A percentile compares a stretch with the other conserved stretches of the same genome.
Conservation (phyloP, 2,329 filamentous ascomycete species). For the Trichoderma sp. region DNA sequence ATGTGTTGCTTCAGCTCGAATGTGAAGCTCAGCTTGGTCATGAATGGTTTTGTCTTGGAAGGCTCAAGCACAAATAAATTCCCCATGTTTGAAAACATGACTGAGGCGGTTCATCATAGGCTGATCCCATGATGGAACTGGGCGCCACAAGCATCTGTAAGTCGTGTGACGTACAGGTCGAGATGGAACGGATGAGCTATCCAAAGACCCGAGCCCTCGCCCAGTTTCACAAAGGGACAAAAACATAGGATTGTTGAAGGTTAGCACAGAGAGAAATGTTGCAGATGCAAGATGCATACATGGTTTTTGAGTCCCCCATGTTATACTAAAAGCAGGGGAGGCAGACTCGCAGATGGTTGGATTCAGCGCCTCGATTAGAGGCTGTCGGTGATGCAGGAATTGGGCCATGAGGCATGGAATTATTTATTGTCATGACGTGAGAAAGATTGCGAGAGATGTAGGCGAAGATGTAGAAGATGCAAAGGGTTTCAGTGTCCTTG, state of each 20-base stretch:
- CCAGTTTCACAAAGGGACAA: neutral
- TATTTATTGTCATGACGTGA: neutral
- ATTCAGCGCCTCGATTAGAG: neutral
- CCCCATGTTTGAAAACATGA: neutral
- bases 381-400: neutral
- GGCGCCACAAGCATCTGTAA: neutral
- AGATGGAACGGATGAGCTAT: neutral
- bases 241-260: neutral
- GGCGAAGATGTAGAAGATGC: neutral
- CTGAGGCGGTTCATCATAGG: neutral
- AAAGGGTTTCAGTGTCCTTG: too few relatives aligned
- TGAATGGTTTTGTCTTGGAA: too few relatives aligned
- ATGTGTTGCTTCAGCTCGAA: neutral
- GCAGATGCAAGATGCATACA: neutral
- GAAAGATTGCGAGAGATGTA: neutral
- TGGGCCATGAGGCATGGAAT: neutral
- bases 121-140: neutral
- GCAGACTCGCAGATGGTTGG: slow-evolving; percentile 2
- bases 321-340: neutral
- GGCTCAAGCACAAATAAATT: neutral
- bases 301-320: neutral
- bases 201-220: neutral
- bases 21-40: neutral
- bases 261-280: neutral
- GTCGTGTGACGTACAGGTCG: neutral